Conservation (phyloP, 164 flowering plant genomes). For the Aristolochia fimbriata region DNA sequence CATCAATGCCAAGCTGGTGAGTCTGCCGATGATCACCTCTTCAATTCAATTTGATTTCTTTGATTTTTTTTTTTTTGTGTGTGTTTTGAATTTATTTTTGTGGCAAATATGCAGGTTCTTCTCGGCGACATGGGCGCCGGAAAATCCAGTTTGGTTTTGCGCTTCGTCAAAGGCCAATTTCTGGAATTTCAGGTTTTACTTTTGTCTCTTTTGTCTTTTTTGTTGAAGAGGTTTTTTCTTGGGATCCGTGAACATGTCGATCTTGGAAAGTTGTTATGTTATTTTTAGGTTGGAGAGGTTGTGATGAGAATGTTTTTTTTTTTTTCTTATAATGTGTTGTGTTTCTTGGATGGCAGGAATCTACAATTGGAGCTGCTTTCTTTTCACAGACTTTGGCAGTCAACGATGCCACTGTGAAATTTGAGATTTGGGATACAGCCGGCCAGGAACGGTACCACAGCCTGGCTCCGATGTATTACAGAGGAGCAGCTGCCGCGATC, state of each 20-base stretch:
- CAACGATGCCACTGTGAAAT: slow-evolving; percentile 50
- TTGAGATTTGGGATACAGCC: slow-evolving; percentile 81
- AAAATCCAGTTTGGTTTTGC: slow-evolving; percentile 60
- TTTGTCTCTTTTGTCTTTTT: not conserved
- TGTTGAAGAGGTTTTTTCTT: not conserved
- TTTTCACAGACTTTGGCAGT: slow-evolving; percentile 59
- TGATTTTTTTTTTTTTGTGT: not conserved
- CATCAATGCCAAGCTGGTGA: slow-evolving; percentile 70
- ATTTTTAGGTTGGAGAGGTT: not conserved
- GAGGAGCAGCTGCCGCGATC: slow-evolving; percentile 71
- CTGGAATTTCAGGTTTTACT: slow-evolving; percentile 52
- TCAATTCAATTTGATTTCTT: slow-evolving; percentile 1
- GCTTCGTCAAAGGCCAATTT: slow-evolving; percentile 69
- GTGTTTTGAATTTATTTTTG: not conserved
- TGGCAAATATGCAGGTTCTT: slow-evolving; percentile 32
- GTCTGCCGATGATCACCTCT: slow-evolving; percentile 6
- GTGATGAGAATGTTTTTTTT: not conserved
- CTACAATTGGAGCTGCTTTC: slow-evolving; percentile 70
- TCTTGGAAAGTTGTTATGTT: not conserved
- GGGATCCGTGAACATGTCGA: not conserved
- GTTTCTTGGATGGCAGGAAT: slow-evolving; percentile 31
- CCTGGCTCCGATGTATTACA: slow-evolving; percentile 72
- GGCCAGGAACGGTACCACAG: slow-evolving; percentile 78
- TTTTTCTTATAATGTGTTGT: not conserved
- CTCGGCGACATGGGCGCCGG: slow-evolving; percentile 75